These are phyloP conservation scores for Fraxinus sp. DNA, from an alignment of 305 asterid genomes.

Conservation along the genomic window DNA sequence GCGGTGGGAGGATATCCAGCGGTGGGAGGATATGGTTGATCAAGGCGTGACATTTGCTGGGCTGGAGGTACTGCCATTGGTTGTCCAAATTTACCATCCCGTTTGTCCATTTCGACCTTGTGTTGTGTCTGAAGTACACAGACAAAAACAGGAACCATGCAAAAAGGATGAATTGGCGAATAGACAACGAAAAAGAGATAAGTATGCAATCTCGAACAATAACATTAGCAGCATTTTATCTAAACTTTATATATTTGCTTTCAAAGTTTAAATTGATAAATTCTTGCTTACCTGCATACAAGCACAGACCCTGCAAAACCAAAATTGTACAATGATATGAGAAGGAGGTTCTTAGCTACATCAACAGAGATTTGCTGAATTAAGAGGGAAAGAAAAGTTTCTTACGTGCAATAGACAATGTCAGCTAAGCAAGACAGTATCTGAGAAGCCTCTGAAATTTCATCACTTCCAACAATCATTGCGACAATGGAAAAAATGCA, in stretches of 20 bases:
- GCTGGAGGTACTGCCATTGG: slow-evolving; percentile 75
- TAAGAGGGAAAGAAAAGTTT: slow-evolving; percentile 8
- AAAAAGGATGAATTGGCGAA: slow-evolving; percentile 7
- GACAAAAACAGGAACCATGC: slow-evolving; percentile 5
- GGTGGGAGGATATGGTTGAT: slow-evolving; percentile 82
- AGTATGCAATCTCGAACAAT: neutral
- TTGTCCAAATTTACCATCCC: slow-evolving; percentile 86
- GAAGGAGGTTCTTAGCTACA: slow-evolving; percentile 24
- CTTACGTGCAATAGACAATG: slow-evolving; percentile 94
- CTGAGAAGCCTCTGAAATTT: slow-evolving; percentile 88
- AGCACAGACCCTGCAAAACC: slow-evolving; percentile 82
- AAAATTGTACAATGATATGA: slow-evolving; percentile 30
- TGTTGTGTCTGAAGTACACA: slow-evolving; percentile 70
- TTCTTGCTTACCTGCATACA: slow-evolving; percentile 85
- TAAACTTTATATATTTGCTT: neutral
- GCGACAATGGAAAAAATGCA: slow-evolving; percentile 93
- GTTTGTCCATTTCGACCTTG: slow-evolving; percentile 95
- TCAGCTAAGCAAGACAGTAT: slow-evolving; percentile 75
- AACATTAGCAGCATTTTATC: neutral
- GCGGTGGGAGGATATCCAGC: slow-evolving; percentile 49
- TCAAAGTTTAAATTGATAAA: neutral
- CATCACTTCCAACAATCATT: slow-evolving; percentile 85
- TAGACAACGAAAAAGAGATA: neutral
- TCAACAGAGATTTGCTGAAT: slow-evolving; percentile 6
- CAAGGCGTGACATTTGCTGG: slow-evolving; percentile 96